Evolutionary conservation across 164 flowering plant species (phyloP).

Genomic region (Umbellularia californica): DNA sequence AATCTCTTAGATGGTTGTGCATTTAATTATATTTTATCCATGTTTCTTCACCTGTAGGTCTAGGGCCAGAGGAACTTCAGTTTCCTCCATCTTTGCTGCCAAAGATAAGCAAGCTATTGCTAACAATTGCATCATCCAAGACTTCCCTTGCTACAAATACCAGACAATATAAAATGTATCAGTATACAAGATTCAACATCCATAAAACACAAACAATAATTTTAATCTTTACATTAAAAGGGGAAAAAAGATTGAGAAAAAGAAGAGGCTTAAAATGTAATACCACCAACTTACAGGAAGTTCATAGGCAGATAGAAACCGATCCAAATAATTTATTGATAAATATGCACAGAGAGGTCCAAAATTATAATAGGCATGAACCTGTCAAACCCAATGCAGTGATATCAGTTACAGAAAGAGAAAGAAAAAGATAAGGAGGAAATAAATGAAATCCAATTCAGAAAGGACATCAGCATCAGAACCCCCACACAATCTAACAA

Average conservation of each 20-base stretch:
- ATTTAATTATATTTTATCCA: constrained; percentile 12
- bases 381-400: constrained; percentile 38
- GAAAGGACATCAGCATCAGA: constrained; percentile 2
- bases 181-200: neutral
- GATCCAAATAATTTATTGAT: constrained; percentile 76
- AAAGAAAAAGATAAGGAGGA: constrained; percentile 1
- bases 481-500: neutral
- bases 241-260: neutral
- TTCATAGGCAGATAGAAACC: constrained; percentile 73
- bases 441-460: constrained; percentile 3
- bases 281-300: constrained; percentile 63
- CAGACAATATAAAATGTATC: neutral
- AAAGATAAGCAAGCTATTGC: constrained; percentile 79
- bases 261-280: neutral
- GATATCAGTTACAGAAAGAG: constrained; percentile 7
- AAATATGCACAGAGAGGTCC: constrained; percentile 71
- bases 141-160: constrained; percentile 48
- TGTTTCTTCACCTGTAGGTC: constrained; percentile 66
- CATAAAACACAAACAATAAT: neutral
- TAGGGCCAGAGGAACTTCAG: constrained; percentile 55
- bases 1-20: constrained; percentile 4
- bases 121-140: constrained; percentile 79
- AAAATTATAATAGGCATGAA: constrained; percentile 58
- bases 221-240: neutral
- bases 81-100: constrained; percentile 88